Conservation (phyloP, 176 grass and related monocot genomes). For the Carex cristatella region DNA sequence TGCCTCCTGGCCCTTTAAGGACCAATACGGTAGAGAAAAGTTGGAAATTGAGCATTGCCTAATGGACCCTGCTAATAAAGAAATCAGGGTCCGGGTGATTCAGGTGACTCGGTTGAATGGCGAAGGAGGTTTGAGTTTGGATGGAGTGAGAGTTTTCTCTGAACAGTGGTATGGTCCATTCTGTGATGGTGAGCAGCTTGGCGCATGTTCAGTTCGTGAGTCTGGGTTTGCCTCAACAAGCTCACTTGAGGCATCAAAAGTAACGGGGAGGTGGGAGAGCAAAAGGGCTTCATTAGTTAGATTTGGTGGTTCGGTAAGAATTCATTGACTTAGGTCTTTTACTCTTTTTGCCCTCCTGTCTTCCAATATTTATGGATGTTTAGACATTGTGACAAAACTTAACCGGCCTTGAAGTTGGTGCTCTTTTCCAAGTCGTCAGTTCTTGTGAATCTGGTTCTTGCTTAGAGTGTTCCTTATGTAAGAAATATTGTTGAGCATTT, state of each 20-base stretch:
- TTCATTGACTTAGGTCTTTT: background rate
- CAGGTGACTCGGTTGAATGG: constrained; percentile 44
- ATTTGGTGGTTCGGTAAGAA: constrained; percentile 42
- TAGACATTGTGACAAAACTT: background rate
- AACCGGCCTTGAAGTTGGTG: background rate
- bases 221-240: constrained; percentile 58
- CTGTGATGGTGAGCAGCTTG: constrained; percentile 78
- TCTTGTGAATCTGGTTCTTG: background rate
- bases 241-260: constrained; percentile 36
- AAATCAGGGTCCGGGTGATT: constrained; percentile 52
- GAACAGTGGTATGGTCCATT: constrained; percentile 87
- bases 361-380: background rate
- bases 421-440: background rate
- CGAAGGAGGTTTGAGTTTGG: constrained; percentile 35
- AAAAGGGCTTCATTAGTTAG: constrained; percentile 26
- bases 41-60: constrained; percentile 87
- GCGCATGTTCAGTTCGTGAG: constrained; percentile 58
- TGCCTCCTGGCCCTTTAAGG: constrained; percentile 49
- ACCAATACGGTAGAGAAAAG: constrained; percentile 20
- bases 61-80: constrained; percentile 34
- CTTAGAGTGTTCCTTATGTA: background rate
- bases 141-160: constrained; percentile 62
- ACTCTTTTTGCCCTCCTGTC: background rate
- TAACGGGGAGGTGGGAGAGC: constrained; percentile 46
- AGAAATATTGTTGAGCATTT: background rate